phyloP scores from a whole-genome alignment of 352 stramenopile genomes.

The Phytopythium boreale region DNA sequence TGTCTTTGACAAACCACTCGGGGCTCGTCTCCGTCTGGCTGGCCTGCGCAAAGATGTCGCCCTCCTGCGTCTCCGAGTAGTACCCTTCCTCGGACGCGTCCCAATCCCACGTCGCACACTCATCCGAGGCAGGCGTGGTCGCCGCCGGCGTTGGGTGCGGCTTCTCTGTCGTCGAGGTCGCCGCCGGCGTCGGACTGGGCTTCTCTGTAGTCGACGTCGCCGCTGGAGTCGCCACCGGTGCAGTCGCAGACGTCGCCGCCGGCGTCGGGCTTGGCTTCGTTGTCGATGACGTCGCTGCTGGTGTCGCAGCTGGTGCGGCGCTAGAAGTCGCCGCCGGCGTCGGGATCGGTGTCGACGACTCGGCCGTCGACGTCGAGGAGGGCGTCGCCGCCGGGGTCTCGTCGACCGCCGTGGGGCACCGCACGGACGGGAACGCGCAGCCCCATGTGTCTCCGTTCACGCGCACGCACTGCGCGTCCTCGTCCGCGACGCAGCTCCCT shows the following conservation, averaged over 20 bases:
- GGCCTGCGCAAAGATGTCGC: constrained; percentile 14
- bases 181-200: not conserved
- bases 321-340: not conserved
- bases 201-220: constrained; percentile 1
- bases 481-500: constrained; percentile 23
- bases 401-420: constrained; percentile 9
- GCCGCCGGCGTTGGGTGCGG: constrained; percentile 2
- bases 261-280: not conserved
- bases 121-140: constrained; percentile 7
- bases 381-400: not conserved
- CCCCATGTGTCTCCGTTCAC: constrained; percentile 30
- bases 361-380: not conserved
- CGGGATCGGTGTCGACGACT: not conserved
- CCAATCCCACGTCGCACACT: constrained; percentile 29
- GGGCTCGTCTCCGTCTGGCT: constrained; percentile 12
- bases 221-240: not conserved
- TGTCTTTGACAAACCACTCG: constrained; percentile 37
- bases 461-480: constrained; percentile 33
- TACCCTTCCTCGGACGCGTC: constrained; percentile 10
- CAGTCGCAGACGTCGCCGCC: not conserved
- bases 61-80: constrained; percentile 5
- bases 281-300: not conserved
- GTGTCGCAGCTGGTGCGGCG: not conserved
- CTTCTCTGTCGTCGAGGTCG: not conserved
- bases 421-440: constrained; percentile 35